Conservation (phyloP, 345 rosid species). For the Excoecaria agallocha region DNA sequence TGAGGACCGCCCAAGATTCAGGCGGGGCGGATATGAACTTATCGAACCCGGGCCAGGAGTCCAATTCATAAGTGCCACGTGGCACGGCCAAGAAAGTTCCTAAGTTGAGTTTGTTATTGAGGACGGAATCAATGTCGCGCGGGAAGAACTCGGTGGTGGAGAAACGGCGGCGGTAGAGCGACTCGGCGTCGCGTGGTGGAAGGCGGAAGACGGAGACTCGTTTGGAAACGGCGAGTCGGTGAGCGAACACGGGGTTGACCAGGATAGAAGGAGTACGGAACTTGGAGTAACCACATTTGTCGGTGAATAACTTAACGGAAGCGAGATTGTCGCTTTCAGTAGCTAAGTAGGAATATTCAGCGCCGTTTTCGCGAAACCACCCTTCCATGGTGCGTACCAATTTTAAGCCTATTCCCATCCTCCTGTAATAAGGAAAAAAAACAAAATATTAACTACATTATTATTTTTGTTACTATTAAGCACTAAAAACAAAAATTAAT, state of each 20-base stretch:
- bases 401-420: constrained; percentile 87
- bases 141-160: constrained; percentile 96
- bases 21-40: constrained; percentile 64
- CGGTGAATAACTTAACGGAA: constrained; percentile 81
- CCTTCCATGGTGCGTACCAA: constrained; percentile 63
- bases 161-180: constrained; percentile 68
- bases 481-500: background rate
- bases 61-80: constrained; percentile 30
- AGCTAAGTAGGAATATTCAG: constrained; percentile 86
- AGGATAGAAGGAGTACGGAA: constrained; percentile 86
- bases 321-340: constrained; percentile 90
- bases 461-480: no score
- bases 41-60: constrained; percentile 60
- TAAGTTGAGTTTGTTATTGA: constrained; percentile 61
- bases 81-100: constrained; percentile 88
- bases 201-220: constrained; percentile 50
- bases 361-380: constrained; percentile 81
- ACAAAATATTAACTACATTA: background rate
- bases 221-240: constrained; percentile 50
- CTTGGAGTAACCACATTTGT: constrained; percentile 80
- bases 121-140: constrained; percentile 78
- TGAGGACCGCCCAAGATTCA: constrained; percentile 79
- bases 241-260: constrained; percentile 92
- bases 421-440: constrained; percentile 37
- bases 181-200: constrained; percentile 56